A percentile compares a stretch with the other conserved stretches of the same genome.
These are phyloP conservation scores for Reutealis trisperma DNA, from an alignment of 345 rosid species.

Conservation along the genomic window DNA sequence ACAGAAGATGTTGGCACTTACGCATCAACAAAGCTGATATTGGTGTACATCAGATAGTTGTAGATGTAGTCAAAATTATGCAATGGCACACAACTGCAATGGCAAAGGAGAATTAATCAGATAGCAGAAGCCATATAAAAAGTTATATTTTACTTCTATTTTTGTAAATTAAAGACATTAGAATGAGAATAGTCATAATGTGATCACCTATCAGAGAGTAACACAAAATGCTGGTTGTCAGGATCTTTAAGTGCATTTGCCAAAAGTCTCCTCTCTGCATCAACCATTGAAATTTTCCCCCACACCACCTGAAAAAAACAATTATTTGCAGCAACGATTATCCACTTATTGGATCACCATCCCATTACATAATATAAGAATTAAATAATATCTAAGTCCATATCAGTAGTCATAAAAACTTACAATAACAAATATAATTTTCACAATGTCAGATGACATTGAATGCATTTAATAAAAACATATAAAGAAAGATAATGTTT, in stretches of 20 bases:
- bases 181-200: neutral
- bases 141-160: neutral
- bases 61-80: conserved; percentile 83
- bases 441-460: neutral
- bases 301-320: conserved; percentile 65
- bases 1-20: conserved; percentile 32
- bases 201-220: conserved; percentile 90
- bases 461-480: neutral
- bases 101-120: conserved; percentile 19
- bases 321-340: neutral
- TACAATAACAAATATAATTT: neutral
- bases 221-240: conserved; percentile 92
- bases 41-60: conserved; percentile 76
- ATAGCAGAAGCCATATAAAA: neutral
- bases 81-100: conserved; percentile 89
- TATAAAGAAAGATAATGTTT: neutral
- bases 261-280: conserved; percentile 89
- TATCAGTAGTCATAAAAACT: neutral
- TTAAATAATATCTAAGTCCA: neutral
- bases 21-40: conserved; percentile 93
- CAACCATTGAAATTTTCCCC: conserved; percentile 98
- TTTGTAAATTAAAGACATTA: neutral
- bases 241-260: conserved; percentile 88
- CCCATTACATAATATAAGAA: neutral
- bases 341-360: neutral